These are phyloP conservation scores for Suillus placidus DNA, from an alignment of 768 basidiomycete species.

Conservation along the genomic window DNA sequence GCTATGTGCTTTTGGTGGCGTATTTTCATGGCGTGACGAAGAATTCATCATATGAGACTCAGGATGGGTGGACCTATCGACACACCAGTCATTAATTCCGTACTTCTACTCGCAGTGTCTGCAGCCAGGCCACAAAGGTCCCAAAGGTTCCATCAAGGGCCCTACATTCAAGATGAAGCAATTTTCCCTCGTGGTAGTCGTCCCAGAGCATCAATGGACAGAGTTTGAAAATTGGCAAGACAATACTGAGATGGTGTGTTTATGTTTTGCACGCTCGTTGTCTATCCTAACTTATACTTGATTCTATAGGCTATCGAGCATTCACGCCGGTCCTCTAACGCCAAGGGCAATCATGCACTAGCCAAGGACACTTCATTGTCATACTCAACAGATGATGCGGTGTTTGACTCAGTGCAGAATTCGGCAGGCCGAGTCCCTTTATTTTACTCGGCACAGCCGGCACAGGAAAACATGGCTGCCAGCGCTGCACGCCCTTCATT, in stretches of 20 bases:
- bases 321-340: no score
- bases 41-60: neutral
- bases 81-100: neutral
- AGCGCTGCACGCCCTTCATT: no score
- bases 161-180: conserved; percentile 11
- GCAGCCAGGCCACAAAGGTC: neutral
- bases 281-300: no score
- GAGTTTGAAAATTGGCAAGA: conserved; percentile 7
- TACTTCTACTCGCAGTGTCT: conserved; percentile 14
- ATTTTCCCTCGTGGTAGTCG: conserved; percentile 7
- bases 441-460: no score
- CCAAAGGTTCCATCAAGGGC: no score
- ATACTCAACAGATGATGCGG: no score
- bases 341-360: no score
- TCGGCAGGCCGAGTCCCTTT: no score
- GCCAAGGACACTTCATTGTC: no score
- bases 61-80: conserved; percentile 10
- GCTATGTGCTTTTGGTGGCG: neutral
- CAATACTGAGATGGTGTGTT: neutral
- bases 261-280: neutral
- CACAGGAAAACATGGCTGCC: no score
- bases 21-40: neutral
- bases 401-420: no score
- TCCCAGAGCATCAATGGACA: conserved; percentile 10
- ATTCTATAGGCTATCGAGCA: no score